phyloP scores from a whole-genome alignment of 2,329 filamentous ascomycete species.

The Ustulina deusta region DNA sequence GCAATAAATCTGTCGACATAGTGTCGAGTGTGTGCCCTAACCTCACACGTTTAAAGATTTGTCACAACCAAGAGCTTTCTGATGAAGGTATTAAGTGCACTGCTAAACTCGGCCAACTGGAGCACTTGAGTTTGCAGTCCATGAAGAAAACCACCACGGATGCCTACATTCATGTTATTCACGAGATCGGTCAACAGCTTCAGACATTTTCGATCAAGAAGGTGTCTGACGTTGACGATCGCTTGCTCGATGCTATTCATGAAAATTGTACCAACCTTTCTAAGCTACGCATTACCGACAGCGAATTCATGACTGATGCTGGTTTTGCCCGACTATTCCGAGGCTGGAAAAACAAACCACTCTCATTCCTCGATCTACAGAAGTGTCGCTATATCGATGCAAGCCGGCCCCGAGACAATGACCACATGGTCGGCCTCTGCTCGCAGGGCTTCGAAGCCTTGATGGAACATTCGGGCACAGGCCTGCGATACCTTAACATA shows the following conservation, averaged over 20 bases:
- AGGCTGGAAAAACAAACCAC: slow-evolving; percentile 78
- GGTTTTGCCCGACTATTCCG: slow-evolving; percentile 80
- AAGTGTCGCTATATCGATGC: slow-evolving; percentile 83
- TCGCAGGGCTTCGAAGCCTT: slow-evolving; percentile 81
- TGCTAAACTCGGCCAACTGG: slow-evolving; percentile 69
- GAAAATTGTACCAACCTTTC: slow-evolving; percentile 72
- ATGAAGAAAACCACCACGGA: slow-evolving; percentile 67
- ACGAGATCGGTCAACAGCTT: slow-evolving; percentile 72
- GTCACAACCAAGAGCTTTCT: slow-evolving; percentile 80
- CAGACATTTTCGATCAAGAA: slow-evolving; percentile 81
- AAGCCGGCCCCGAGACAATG: slow-evolving; percentile 72
- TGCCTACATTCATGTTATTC: slow-evolving; percentile 71
- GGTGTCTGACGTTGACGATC: slow-evolving; percentile 75
- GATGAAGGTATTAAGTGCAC: slow-evolving; percentile 74
- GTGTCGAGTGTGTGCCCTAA: slow-evolving; percentile 74
- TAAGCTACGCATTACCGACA: slow-evolving; percentile 87
- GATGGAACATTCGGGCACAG: slow-evolving; percentile 83
- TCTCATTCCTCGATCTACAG: slow-evolving; percentile 79
- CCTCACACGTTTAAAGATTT: slow-evolving; percentile 81
- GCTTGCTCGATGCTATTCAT: slow-evolving; percentile 77
- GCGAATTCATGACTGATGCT: slow-evolving; percentile 78
- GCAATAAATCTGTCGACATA: slow-evolving; percentile 74
- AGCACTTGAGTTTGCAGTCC: slow-evolving; percentile 81
- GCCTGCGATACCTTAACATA: slow-evolving; percentile 77
- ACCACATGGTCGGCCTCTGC: slow-evolving; percentile 77